Evolutionary conservation across 139 green algal species (phyloP).

Genomic region (Haematococcus sp.): DNA sequence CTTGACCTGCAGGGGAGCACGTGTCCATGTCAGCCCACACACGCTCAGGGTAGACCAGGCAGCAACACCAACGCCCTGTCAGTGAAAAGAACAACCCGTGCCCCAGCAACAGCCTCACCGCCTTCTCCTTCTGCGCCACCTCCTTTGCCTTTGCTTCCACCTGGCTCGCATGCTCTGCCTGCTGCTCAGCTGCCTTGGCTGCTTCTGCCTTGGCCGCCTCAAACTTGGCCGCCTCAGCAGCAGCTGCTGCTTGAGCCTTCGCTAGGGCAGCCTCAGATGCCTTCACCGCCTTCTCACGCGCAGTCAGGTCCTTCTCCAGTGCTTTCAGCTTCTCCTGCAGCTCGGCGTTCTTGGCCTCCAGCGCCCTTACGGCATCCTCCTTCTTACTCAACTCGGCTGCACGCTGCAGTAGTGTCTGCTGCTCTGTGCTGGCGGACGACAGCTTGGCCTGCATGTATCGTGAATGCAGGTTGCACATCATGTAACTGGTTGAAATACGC

Average conservation of each 20-base stretch:
- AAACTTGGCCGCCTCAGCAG: background rate
- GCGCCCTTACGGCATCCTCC: background rate
- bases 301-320: background rate
- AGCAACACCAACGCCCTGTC: too few species aligned
- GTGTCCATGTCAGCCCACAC: background rate
- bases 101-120: background rate
- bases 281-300: background rate
- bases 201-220: background rate
- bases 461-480: too few species aligned
- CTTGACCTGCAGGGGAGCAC: background rate
- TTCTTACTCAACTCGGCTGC: background rate
- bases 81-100: too few species aligned
- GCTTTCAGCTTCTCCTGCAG: background rate
- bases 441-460: background rate
- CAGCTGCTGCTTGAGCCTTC: background rate
- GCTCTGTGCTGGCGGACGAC: background rate
- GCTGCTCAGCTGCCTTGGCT: background rate
- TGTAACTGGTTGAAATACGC: too few species aligned
- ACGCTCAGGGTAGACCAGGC: too few species aligned
- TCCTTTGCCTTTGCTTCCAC: background rate
- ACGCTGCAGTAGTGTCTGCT: background rate
- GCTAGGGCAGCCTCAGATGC: background rate
- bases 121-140: conserved; percentile 6
- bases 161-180: conserved; percentile 2
- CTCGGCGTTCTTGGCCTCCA: background rate